A percentile compares a stretch with the other conserved stretches of the same genome.
Conservation (phyloP, 768 basidiomycete species). For the Chalciporus chontae region DNA sequence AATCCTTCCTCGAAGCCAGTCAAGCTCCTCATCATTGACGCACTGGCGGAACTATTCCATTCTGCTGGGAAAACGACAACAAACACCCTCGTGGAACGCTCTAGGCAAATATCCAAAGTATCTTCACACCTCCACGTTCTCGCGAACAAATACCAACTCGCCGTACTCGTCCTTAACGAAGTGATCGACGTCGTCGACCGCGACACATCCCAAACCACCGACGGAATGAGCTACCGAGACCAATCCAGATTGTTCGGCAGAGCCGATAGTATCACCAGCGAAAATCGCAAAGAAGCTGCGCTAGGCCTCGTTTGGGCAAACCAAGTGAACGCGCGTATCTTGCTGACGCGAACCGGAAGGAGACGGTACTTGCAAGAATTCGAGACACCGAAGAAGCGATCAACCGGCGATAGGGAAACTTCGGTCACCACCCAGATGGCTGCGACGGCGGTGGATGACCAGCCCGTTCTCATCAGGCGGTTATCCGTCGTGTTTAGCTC, state of each 20-base stretch:
- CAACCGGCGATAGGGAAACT: slow-evolving; percentile 10
- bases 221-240: slow-evolving; percentile 55
- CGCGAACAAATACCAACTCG: slow-evolving; percentile 59
- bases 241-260: slow-evolving; percentile 78
- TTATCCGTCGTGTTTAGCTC: slow-evolving; percentile 78
- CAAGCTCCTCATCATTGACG: slow-evolving; percentile 81
- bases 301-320: slow-evolving; percentile 94
- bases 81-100: slow-evolving; percentile 65
- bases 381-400: slow-evolving; percentile 27
- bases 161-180: slow-evolving; percentile 85
- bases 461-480: slow-evolving; percentile 59
- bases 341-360: slow-evolving; percentile 75
- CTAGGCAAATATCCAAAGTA: slow-evolving; percentile 63
- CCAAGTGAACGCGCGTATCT: slow-evolving; percentile 80
- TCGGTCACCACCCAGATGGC: background rate
- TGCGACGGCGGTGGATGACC: slow-evolving; percentile 32
- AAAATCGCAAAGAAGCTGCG: slow-evolving; percentile 70
- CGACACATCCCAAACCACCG: slow-evolving; percentile 8
- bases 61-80: slow-evolving; percentile 55
- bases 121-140: slow-evolving; percentile 69
- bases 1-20: slow-evolving; percentile 49
- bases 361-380: slow-evolving; percentile 49
- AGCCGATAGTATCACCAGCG: slow-evolving; percentile 54
- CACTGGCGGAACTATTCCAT: slow-evolving; percentile 83
- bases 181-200: slow-evolving; percentile 74